phyloP scores from a whole-genome alignment of 495 filamentous ascomycete species.

The Xanthoparmelia taractica region DNA sequence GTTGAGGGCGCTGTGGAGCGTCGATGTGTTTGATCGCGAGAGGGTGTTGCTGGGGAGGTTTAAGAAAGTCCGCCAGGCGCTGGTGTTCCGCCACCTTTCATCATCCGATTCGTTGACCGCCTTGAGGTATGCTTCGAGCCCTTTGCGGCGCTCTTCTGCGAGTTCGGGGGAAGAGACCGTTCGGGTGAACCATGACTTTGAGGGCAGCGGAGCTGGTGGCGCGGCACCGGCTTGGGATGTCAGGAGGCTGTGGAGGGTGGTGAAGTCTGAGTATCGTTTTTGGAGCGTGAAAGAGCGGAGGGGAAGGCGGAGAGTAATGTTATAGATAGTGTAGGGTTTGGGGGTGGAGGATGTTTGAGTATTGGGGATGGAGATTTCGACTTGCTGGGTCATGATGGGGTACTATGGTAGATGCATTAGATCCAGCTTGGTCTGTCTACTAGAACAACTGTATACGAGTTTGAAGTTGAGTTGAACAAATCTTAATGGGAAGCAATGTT shows the following conservation, averaged over 20 bases:
- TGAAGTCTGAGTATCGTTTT: constrained; percentile 94
- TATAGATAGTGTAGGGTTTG: constrained; percentile 85
- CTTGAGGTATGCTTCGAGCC: constrained; percentile 72
- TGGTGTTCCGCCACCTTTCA: constrained; percentile 73
- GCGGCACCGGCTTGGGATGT: constrained; percentile 50
- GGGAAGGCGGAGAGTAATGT: constrained; percentile 80
- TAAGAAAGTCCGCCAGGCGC: constrained; percentile 78
- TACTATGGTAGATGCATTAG: constrained; percentile 3
- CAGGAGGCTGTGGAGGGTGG: constrained; percentile 63
- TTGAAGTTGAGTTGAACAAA: no score
- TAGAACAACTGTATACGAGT: no score
- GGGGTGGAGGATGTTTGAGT: constrained; percentile 51
- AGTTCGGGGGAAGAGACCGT: constrained; percentile 68
- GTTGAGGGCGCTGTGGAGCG: constrained; percentile 39
- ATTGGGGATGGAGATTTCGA: constrained; percentile 75
- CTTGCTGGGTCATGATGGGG: constrained; percentile 58
- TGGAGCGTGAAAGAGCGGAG: constrained; percentile 78
- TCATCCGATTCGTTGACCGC: constrained; percentile 71
- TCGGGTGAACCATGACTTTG: constrained; percentile 78
- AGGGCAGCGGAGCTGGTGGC: constrained; percentile 62
- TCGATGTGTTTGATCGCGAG: constrained; percentile 35
- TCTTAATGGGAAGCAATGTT: no score
- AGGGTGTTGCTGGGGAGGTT: constrained; percentile 59
- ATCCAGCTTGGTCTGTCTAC: not conserved
- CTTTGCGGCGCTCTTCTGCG: constrained; percentile 68